A percentile compares a stretch with the other conserved stretches of the same genome.
Evolutionary conservation across 257 asterid genomes (phyloP).

Genomic region (Oldenlandia corymbosa): DNA sequence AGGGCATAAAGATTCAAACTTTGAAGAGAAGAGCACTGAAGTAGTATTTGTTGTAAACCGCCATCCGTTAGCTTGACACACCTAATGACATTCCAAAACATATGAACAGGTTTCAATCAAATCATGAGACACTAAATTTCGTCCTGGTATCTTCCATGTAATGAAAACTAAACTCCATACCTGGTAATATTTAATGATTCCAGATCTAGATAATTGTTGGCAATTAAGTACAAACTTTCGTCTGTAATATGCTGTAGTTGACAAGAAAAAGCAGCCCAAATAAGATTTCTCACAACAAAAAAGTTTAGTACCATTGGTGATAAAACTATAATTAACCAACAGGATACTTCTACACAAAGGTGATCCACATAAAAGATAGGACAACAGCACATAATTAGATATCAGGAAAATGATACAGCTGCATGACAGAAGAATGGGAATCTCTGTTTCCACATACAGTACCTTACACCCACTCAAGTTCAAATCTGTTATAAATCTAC

Average conservation of each 20-base stretch:
- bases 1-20: slow-evolving; percentile 93
- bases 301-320: no score
- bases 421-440: neutral
- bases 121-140: neutral
- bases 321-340: no score
- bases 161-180: slow-evolving; percentile 27
- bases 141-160: neutral
- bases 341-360: no score
- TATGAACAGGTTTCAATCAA: neutral
- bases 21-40: slow-evolving; percentile 60
- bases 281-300: neutral
- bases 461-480: slow-evolving; percentile 98
- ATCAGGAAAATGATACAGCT: neutral
- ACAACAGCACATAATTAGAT: no score
- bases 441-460: slow-evolving; percentile 14
- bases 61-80: slow-evolving; percentile 77
- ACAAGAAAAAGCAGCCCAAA: slow-evolving; percentile 16
- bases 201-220: slow-evolving; percentile 58
- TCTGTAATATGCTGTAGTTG: slow-evolving; percentile 70
- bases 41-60: slow-evolving; percentile 64
- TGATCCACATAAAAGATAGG: no score
- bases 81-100: slow-evolving; percentile 35
- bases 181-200: slow-evolving; percentile 74
- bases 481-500: slow-evolving; percentile 60
- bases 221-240: slow-evolving; percentile 54